A percentile compares a stretch with the other conserved stretches of the same genome.
Conservation (phyloP, 371 early-diverging fungal species). For the Mucor racemosus region DNA sequence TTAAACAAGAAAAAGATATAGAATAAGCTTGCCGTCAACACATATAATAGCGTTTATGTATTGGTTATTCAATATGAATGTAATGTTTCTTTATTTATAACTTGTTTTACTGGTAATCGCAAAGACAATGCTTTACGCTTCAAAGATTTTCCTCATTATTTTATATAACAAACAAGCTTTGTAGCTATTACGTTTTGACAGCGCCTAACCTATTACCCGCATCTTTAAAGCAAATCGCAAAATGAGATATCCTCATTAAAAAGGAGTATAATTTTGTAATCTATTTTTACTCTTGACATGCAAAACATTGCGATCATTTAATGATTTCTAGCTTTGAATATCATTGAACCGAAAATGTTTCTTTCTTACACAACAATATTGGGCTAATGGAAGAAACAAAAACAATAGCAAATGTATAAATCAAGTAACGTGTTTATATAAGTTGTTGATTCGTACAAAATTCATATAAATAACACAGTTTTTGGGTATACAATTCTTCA, state of each 20-base stretch:
- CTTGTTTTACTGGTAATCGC: too few relatives aligned
- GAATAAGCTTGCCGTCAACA: too few relatives aligned
- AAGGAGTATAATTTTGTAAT: background rate
- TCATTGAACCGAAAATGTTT: background rate
- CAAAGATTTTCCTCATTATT: background rate
- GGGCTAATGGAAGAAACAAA: background rate
- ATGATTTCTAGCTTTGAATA: background rate
- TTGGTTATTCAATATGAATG: too few relatives aligned
- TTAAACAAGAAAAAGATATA: too few relatives aligned
- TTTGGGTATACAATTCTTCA: background rate
- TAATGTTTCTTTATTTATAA: too few relatives aligned
- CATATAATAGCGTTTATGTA: too few relatives aligned
- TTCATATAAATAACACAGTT: background rate
- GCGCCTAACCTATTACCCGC: background rate
- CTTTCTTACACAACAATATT: background rate
- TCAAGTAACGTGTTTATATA: background rate
- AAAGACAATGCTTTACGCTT: background rate
- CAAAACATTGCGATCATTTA: background rate
- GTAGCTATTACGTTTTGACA: too few relatives aligned
- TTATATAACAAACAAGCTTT: background rate
- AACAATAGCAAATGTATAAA: constrained; percentile 2
- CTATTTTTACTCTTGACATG: constrained; percentile 2
- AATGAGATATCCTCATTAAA: background rate
- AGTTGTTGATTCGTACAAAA: background rate
- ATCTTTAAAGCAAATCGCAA: background rate